phyloP scores from a whole-genome alignment of 2,329 filamentous ascomycete genomes.

The Monilinia polystroma region DNA sequence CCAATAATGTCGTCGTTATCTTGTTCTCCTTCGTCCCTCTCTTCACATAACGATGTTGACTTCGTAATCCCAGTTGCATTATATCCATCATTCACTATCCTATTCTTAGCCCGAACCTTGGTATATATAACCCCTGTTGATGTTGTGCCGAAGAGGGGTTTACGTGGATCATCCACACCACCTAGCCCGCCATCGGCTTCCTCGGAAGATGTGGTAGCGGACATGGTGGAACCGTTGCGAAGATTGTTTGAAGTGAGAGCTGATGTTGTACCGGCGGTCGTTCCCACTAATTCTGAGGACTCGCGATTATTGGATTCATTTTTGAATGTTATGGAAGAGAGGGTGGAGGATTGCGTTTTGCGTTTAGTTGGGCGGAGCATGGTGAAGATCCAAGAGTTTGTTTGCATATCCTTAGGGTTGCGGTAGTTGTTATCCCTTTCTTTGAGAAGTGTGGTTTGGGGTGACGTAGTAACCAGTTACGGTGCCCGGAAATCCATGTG shows the following conservation, averaged over 20 bases:
- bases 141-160: conserved; percentile 25
- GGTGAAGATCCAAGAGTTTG: conserved; percentile 7
- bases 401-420: conserved; percentile 5
- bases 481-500: background rate
- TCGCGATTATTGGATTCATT: background rate
- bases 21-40: conserved; percentile 18
- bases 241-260: background rate
- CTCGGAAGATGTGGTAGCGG: background rate
- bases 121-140: conserved; percentile 3
- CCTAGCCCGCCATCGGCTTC: conserved; percentile 13
- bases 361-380: conserved; percentile 22
- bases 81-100: conserved; percentile 5
- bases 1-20: background rate
- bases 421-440: background rate
- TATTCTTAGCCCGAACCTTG: conserved; percentile 5
- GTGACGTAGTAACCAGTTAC: conserved; percentile 1
- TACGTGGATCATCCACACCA: conserved; percentile 24
- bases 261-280: background rate
- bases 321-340: background rate
- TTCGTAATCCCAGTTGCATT: conserved; percentile 2
- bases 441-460: background rate
- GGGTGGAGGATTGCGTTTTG: conserved; percentile 3
- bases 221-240: conserved; percentile 14
- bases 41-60: background rate
- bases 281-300: background rate